Evolutionary conservation across 768 basidiomycete genomes (phyloP), one percentile per base, ranked within the genome.

Genomic region (Hydnum rufescens): DNA sequence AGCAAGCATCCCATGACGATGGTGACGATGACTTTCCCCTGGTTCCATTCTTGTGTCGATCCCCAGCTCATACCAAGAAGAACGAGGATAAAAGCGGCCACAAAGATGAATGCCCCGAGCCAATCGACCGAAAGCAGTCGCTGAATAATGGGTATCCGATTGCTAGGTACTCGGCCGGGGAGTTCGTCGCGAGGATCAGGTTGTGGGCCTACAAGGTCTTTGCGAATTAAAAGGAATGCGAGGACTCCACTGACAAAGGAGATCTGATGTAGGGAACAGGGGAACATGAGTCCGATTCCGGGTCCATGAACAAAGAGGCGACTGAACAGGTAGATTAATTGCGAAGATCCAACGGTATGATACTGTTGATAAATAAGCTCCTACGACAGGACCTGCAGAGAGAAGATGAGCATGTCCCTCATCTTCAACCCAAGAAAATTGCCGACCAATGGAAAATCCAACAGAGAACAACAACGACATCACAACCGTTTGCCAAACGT

Each of bases 321-420:
- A 19, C 8, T 19, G 34, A 8, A 62, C 63, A 2, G 73, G 73
- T 8, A 74, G 59, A 53, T 75, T 75, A 63, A 75, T 74, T 3
- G 67, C 74, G 54, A 74, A 75, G 8, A 75, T 67, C 74, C 74
- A 75, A 22, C 74, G 67, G 60, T 71, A 74, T 49, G 61, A 69
- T 5, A 66, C 59, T 1, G 60, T 55, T 2, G 68, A 60, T 13
- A 74, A 59, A 26, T 56, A 66, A 5, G 71, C 74, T 3, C 70
- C 70, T 48, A 73, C 66, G 42, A 68, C 60, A 0, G 74, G 74
- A 8, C 2, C 73, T 73, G 4, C 67, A 49, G 34, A 60, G 61
- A 50, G 26, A 13, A 25, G 23, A 26, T 23, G 29, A 1, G 31
- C 16, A 28, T 3, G 36, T 18, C 4, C 19, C 18, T 2, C 5